A percentile compares a stretch with the other conserved stretches of the same genome.
Conservation (phyloP, 805 yeast species). For the Zygotorulaspora sp. region DNA sequence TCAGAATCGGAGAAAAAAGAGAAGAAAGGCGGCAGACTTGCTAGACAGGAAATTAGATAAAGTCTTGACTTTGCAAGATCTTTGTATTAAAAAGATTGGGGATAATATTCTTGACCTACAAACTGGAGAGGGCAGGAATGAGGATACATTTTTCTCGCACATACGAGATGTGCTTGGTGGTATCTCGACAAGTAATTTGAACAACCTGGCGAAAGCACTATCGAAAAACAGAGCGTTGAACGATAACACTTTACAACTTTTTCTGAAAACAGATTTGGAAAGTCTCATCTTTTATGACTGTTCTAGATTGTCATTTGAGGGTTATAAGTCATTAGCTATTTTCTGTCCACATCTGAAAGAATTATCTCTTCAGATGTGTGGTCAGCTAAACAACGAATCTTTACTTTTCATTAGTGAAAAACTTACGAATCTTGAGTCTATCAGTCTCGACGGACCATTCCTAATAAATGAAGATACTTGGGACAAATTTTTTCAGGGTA, state of each 20-base stretch:
- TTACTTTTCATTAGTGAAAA: conserved; percentile 58
- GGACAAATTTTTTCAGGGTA: conserved; percentile 63
- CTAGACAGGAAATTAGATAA: conserved; percentile 62
- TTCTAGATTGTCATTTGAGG: conserved; percentile 63
- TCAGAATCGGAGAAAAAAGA: conserved; percentile 66
- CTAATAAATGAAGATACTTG: conserved; percentile 71
- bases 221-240: conserved; percentile 78
- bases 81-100: conserved; percentile 70
- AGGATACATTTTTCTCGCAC: conserved; percentile 16
- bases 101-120: conserved; percentile 27
- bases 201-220: conserved; percentile 68
- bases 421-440: conserved; percentile 47
- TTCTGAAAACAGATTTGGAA: conserved; percentile 56
- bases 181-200: conserved; percentile 68
- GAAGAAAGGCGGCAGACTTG: conserved; percentile 78
- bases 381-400: conserved; percentile 78
- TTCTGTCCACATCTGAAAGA: conserved; percentile 68
- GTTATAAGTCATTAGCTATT: conserved; percentile 66
- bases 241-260: conserved; percentile 66
- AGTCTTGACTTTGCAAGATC: conserved; percentile 72
- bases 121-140: conserved; percentile 15
- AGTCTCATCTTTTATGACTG: conserved; percentile 87
- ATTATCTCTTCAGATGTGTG: conserved; percentile 83
- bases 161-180: conserved; percentile 74
- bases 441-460: conserved; percentile 87